Base-by-base conservation (phyloP, 2,329 filamentous ascomycete species). In the Orbilia ellipsospora region DNA sequence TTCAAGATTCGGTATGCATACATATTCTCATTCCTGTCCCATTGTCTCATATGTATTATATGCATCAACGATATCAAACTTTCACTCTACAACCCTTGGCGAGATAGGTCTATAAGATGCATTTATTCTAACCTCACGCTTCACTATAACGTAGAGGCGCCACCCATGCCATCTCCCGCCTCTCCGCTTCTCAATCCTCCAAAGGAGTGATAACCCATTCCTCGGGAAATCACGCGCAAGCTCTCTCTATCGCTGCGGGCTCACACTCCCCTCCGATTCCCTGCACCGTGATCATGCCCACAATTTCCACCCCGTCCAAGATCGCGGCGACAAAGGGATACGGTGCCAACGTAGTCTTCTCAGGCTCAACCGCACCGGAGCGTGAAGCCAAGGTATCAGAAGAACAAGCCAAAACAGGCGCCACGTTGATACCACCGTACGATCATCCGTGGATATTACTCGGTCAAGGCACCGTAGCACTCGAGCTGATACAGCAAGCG, bases 361-460 rank as follows among this genome's bases (percentile, higher is more conserved):
- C 89, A 80, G 94, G 94, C 15, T 90, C 89, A 70, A 97, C 93
- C 1, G 88, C 88, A 48, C 84, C 87, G 2, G 94, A 97, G 85
- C 89, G 95, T 56, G 93, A 97, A 83, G 91, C 90, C 6, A 70
- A 70, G 15, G 89, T 93, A 0, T 84, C 82, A n/a, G 83, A 88
- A 2, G 88, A 97, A 4, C 86, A 93, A 0, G 84, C 84, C 28
- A 84, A 89, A 73, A 96, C 92, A 0, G 90, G 90, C 48, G 93
- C 93, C 0, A 88, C 90, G 0, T 85, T 97, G 8, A 87, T 99
- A 3, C 94, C 94, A 64, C 94, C 95, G 0, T 97, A 97, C 81
- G 92, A 98, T 82, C 92, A 98, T 83, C 91, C 92, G 1, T 89
- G 97, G 82, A 93, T 97, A 78, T 91, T 98, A 67, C 87, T 97